Evolutionary conservation across 2,329 filamentous ascomycete species (phyloP).

Genomic region (Phoma sp.): DNA sequence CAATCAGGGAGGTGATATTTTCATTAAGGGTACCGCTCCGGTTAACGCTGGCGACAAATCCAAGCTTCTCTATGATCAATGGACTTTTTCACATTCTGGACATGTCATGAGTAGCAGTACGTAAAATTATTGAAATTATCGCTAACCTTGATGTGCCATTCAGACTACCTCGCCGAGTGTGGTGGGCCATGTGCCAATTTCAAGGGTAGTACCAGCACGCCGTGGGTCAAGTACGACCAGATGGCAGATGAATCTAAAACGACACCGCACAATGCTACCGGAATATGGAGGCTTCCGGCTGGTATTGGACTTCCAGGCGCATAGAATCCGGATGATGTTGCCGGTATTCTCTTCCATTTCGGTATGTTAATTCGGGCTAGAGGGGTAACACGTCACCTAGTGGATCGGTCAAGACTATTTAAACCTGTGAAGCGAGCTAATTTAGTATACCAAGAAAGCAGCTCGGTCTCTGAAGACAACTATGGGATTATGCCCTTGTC

Average conservation of each 20-base stretch:
- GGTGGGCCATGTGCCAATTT: slow-evolving; percentile 41
- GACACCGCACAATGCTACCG: slow-evolving; percentile 14
- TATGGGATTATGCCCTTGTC: no score
- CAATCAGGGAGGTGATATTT: slow-evolving; percentile 35
- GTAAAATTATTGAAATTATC: no score
- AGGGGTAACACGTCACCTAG: slow-evolving; percentile 27
- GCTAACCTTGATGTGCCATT: background rate
- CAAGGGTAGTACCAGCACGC: slow-evolving; percentile 43
- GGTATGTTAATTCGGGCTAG: slow-evolving; percentile 22
- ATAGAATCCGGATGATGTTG: slow-evolving; percentile 32
- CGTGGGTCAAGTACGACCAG: slow-evolving; percentile 52
- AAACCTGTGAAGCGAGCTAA: no score
- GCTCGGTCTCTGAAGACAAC: no score
- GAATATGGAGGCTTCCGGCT: slow-evolving; percentile 16
- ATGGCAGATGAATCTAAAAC: slow-evolving; percentile 45
- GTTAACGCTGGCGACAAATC: slow-evolving; percentile 32
- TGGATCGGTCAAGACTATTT: slow-evolving; percentile 24
- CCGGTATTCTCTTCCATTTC: slow-evolving; percentile 27
- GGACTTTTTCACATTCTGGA: slow-evolving; percentile 43
- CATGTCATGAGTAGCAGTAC: slow-evolving; percentile 44
- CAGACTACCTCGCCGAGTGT: slow-evolving; percentile 48
- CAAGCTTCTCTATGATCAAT: slow-evolving; percentile 45
- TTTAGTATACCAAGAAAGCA: no score
- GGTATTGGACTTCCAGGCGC: slow-evolving; percentile 31
- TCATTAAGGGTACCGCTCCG: slow-evolving; percentile 27